Evolutionary conservation across 2,329 filamentous ascomycete genomes (phyloP).

Genomic region (Monascus ruber): DNA sequence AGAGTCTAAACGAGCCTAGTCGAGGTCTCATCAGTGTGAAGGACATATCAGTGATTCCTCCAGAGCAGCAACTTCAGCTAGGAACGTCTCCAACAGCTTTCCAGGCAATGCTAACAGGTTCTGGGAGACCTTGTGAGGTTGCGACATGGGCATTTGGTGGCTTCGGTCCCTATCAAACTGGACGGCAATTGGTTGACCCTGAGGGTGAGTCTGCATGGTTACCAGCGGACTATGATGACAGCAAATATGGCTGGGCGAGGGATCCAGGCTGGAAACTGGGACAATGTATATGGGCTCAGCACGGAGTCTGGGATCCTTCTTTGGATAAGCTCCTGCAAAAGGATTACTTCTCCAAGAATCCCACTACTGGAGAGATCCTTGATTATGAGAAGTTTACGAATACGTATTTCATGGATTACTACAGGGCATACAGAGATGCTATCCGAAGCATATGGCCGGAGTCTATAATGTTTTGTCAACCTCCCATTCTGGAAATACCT

Average conservation of each 20-base stretch:
- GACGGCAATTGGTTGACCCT: constrained; percentile 71
- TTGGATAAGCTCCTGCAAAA: constrained; percentile 68
- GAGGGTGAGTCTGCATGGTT: constrained; percentile 80
- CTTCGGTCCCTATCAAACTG: constrained; percentile 83
- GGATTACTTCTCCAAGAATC: constrained; percentile 77
- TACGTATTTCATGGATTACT: constrained; percentile 80
- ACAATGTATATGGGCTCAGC: constrained; percentile 94
- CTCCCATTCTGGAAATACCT: constrained; percentile 82
- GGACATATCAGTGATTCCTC: constrained; percentile 70
- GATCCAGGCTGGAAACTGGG: constrained; percentile 83
- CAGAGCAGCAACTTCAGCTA: constrained; percentile 82
- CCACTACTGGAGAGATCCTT: constrained; percentile 59
- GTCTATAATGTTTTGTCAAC: constrained; percentile 82
- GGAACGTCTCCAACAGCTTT: constrained; percentile 88
- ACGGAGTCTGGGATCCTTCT: constrained; percentile 82
- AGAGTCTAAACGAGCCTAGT: constrained; percentile 92
- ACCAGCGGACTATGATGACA: constrained; percentile 70
- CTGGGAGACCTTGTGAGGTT: constrained; percentile 78
- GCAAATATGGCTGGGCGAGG: constrained; percentile 78
- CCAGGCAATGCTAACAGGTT: constrained; percentile 86
- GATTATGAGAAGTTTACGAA: constrained; percentile 83
- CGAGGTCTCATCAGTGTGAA: constrained; percentile 73
- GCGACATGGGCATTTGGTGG: constrained; percentile 89
- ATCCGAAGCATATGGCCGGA: constrained; percentile 67
- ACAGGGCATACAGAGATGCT: constrained; percentile 60